These are phyloP conservation scores for Fusarium drepaniforme DNA, from an alignment of 2,329 filamentous ascomycete species.

Conservation along the genomic window DNA sequence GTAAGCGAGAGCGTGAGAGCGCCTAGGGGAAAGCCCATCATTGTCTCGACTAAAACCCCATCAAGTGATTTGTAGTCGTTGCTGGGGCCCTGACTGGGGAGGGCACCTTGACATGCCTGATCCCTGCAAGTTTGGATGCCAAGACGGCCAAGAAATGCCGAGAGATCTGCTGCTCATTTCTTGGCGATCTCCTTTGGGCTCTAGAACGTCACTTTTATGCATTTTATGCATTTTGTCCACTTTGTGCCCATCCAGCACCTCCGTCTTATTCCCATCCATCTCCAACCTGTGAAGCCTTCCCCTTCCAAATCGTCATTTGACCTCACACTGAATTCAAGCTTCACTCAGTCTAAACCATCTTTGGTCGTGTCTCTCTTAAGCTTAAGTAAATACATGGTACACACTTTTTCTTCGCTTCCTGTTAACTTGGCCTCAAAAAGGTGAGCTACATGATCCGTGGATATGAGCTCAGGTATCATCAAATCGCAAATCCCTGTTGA, in stretches of 20 bases:
- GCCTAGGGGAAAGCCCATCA: background rate
- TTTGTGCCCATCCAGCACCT: constrained; percentile 9
- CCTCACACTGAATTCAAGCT: background rate
- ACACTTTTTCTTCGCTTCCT: background rate
- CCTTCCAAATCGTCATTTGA: background rate
- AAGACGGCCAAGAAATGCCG: constrained; percentile 43
- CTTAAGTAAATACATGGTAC: constrained; percentile 6
- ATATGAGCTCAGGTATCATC: constrained; percentile 45
- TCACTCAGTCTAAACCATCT: constrained; percentile 4
- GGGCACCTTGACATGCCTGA: background rate
- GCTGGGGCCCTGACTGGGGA: background rate
- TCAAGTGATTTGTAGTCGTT: background rate
- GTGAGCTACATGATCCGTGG: constrained; percentile 35
- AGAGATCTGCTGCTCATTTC: constrained; percentile 34
- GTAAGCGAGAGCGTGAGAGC: background rate
- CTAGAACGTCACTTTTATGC: constrained; percentile 14
- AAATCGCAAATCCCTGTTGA: constrained; percentile 30
- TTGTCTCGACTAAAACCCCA: background rate
- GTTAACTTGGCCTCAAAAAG: constrained; percentile 19
- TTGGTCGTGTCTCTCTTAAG: background rate
- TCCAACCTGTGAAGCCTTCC: background rate
- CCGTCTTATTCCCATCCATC: constrained; percentile 25
- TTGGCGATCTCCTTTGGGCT: constrained; percentile 33
- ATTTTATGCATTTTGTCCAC: constrained; percentile 17
- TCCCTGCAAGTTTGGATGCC: constrained; percentile 20